Base-by-base conservation (phyloP, 176 grass and related monocot genomes). In the Puya raimondii region DNA sequence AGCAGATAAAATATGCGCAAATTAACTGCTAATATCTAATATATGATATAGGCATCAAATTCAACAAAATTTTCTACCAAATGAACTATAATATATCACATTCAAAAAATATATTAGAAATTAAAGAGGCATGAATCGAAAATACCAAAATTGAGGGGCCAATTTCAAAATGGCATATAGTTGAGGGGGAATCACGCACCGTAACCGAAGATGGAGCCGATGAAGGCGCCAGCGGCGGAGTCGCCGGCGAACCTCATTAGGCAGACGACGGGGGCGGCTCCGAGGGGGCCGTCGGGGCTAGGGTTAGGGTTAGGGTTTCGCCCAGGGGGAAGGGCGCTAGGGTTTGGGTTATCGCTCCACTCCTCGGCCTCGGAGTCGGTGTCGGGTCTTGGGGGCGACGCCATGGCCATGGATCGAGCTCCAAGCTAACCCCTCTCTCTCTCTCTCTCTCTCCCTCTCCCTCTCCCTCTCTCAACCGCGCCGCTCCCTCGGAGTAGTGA, bases 121-220 rank as follows among this genome's bases (percentile, higher is more conserved):
- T 42, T 42, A 42, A 42, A 42, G 33, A 42, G 4, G 33, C 33
- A 4, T 42, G 21, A 33, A 14, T 12, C 16, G 16, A 58, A 56
- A 27, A 18, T 2, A 57, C 14, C 12, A 49, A 47, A 33, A 61
- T 9, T 52, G 1, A 68, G 2, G 0, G 33, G 33, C 33, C 33
- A 42, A 7, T 7, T 6, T 42, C 33, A 4, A 10, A 26, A 51
- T 9, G 13, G 11, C 0, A 63, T 3, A 21, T 64, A 47, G 1
- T 53, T 48, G 2, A 0, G 12, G 14, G 21, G 56, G 7, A 18
- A 59, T 42, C 33, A 21, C 56, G n/a, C 16, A 99, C 94, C 87
- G 70, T 90, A 99, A 78, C 94, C 94, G 49, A 99, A 71, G 68
- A 99, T 77, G 82, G 86, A 87, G 63, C 94, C 89, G 2, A 99